phyloP scores from a whole-genome alignment of 495 filamentous ascomycete genomes.

The Sporormia fimetaria region DNA sequence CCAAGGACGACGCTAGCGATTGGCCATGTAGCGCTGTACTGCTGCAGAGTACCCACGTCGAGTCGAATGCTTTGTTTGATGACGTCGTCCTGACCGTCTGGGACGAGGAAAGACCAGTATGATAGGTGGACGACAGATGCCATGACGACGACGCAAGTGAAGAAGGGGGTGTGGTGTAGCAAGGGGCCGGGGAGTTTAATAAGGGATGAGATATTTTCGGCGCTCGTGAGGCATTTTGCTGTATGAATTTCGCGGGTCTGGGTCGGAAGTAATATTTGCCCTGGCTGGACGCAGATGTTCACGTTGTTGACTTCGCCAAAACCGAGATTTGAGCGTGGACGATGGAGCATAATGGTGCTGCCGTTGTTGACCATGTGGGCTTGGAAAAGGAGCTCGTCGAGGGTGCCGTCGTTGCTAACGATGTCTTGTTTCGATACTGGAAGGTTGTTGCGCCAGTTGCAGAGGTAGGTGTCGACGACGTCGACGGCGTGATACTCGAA shows the following conservation, averaged over 20 bases:
- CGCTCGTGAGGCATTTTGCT: constrained; percentile 65
- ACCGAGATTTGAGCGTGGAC: constrained; percentile 43
- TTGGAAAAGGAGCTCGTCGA: constrained; percentile 89
- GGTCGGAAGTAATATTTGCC: constrained; percentile 20
- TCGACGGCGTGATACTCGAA: constrained; percentile 27
- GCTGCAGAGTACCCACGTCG: constrained; percentile 72
- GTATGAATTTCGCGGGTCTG: constrained; percentile 44
- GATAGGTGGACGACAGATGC: constrained; percentile 49
- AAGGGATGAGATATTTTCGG: constrained; percentile 64
- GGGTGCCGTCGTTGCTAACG: constrained; percentile 51
- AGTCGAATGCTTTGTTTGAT: constrained; percentile 67
- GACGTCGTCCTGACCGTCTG: constrained; percentile 53
- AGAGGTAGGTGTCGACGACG: constrained; percentile 62
- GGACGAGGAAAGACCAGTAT: constrained; percentile 58
- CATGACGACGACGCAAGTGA: constrained; percentile 65
- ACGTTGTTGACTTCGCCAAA: constrained; percentile 25
- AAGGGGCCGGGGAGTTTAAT: constrained; percentile 65
- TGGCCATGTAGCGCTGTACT: constrained; percentile 63
- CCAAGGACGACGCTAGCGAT: constrained; percentile 59
- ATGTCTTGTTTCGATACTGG: constrained; percentile 64
- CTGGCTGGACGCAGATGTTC: constrained; percentile 22
- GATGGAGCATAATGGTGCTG: constrained; percentile 63
- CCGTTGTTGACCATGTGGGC: constrained; percentile 71
- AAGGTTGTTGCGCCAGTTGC: constrained; percentile 73
- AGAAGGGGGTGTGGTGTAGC: constrained; percentile 73